These are phyloP conservation scores for Eleusine indica DNA, from an alignment of 176 grass and related monocot species.

Conservation along the genomic window DNA sequence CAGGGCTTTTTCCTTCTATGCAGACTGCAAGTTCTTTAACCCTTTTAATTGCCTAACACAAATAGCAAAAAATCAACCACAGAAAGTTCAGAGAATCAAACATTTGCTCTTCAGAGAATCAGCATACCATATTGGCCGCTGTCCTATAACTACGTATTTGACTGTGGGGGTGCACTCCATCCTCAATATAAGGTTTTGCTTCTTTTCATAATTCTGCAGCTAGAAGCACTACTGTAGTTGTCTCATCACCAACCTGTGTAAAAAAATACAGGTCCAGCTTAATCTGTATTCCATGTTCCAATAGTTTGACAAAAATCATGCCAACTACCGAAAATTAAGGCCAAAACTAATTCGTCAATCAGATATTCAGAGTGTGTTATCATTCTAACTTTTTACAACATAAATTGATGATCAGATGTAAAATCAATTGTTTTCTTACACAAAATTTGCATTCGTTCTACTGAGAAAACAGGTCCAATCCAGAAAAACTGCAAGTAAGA, in stretches of 20 bases:
- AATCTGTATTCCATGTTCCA: background rate
- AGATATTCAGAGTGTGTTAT: slow-evolving; percentile 19
- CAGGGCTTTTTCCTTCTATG: slow-evolving; percentile 95
- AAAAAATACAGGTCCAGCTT: slow-evolving; percentile 3
- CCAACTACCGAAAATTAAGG: background rate
- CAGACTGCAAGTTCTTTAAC: slow-evolving; percentile 92
- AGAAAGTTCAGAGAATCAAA: background rate
- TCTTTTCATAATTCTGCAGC: slow-evolving; percentile 92
- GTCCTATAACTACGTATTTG: slow-evolving; percentile 84
- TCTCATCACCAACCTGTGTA: slow-evolving; percentile 92
- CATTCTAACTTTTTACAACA: background rate
- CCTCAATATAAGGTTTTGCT: slow-evolving; percentile 97
- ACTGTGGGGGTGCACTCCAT: slow-evolving; percentile 90
- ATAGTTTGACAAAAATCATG: background rate
- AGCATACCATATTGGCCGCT: slow-evolving; percentile 61
- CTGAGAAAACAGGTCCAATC: background rate
- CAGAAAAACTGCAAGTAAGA: background rate
- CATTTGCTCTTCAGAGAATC: background rate
- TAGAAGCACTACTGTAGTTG: slow-evolving; percentile 98
- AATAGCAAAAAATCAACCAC: slow-evolving; percentile 23
- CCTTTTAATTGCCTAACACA: slow-evolving; percentile 71
- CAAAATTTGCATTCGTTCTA: background rate
- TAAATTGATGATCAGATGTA: background rate
- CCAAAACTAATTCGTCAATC: background rate
- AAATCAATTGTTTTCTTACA: background rate